These are phyloP conservation scores for Leccinum obscurum DNA, from an alignment of 768 basidiomycete genomes.

Conservation along the genomic window DNA sequence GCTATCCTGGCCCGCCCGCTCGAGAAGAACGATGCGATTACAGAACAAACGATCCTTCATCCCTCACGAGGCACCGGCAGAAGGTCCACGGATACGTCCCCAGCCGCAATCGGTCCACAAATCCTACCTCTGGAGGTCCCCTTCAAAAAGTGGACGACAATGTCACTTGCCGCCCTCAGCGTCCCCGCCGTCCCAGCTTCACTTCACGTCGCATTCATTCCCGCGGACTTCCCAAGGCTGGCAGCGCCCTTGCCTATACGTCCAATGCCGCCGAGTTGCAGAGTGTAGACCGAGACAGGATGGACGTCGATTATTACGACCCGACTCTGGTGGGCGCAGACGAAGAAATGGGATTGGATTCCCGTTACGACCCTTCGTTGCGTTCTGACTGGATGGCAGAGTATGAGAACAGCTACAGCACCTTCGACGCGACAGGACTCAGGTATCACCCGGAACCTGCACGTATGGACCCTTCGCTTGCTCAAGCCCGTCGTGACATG, in stretches of 20 bases:
- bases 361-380: conserved; percentile 8
- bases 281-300: neutral
- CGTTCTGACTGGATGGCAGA: conserved; percentile 13
- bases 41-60: conserved; percentile 27
- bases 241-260: neutral
- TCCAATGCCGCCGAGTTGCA: neutral
- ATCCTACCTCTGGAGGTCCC: neutral
- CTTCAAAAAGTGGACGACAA: conserved; percentile 1
- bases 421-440: neutral
- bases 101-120: neutral
- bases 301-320: neutral
- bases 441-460: neutral
- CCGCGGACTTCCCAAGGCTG: neutral
- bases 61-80: conserved; percentile 29
- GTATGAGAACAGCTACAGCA: conserved; percentile 14
- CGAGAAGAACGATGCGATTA: conserved; percentile 16
- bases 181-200: neutral
- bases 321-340: neutral
- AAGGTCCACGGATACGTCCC: conserved; percentile 19
- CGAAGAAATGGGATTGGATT: conserved; percentile 11
- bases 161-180: neutral
- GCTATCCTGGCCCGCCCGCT: neutral
- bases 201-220: neutral
- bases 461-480: neutral
- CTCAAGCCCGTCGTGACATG: neutral